Base-by-base conservation (phyloP, 352 stramenopile species). In the Blastocystis hominis region DNA sequence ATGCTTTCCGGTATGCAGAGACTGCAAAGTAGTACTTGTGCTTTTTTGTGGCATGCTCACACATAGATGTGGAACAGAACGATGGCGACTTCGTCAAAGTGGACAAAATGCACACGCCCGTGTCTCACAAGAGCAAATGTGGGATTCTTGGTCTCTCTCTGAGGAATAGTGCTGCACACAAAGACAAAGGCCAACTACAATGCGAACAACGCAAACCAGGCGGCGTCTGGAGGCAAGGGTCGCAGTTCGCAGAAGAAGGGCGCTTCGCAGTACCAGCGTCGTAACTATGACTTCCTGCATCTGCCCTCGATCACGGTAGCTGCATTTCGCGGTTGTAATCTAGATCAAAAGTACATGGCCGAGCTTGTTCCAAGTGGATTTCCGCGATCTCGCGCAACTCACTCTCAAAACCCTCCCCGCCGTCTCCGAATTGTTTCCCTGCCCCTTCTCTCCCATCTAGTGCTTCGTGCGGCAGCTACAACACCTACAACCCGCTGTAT, bases 401-500 rank as follows among this genome's bases (percentile, higher is more conserved):
- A 50, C 63, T 4, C 42, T 36, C 7, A 75, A 75, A 36, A 47
- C 36, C 34, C 15, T 75, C 47, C 63, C 63, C 34, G 47, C 63
- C 7, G 63, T 36, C 9, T 50, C 36, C 63, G n/a, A 10, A 13
- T 53, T 75, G 63, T 75, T 17, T 13, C 7, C 34, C 24, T n/a
- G 63, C 9, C 9, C 6, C 5, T 17, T 20, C 9, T n/a, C 7
- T 47, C 13, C 47, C 13, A 75, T 17, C 13, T 75, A 75, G 63
- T 24, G 63, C 63, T 53, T 93, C 91, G 94, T 97, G 92, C 89
- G 95, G 95, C 47, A 94, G 94, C 81, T 90, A 98, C 59, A 93
- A 95, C 90, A 91, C 95, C 90, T 98, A 97, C 91, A 95, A 98
- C 89, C 92, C 95, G 13, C 75, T 90, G 5, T 97, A 96, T 88